phyloP scores from a whole-genome alignment of 169 alveolate species.

The Plasmodium gaboni region DNA sequence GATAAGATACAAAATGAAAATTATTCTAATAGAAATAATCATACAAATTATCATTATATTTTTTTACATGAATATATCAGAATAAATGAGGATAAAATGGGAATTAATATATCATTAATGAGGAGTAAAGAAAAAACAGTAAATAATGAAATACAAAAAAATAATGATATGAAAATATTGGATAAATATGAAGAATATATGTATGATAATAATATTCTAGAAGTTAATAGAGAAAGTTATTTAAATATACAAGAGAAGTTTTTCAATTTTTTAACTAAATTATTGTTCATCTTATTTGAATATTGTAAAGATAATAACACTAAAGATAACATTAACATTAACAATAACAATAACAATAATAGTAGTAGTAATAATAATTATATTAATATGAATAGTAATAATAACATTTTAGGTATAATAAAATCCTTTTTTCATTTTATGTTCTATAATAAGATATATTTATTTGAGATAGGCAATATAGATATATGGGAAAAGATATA shows the following conservation, averaged over 20 bases:
- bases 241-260: constrained; percentile 3
- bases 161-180: background rate
- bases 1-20: constrained; percentile 4
- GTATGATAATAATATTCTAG: background rate
- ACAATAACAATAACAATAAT: background rate
- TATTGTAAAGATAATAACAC: constrained; percentile 26
- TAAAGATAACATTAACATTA: background rate
- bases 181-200: background rate
- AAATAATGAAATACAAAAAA: background rate
- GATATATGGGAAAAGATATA: constrained; percentile 50
- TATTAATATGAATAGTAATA: background rate
- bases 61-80: no score
- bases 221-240: background rate
- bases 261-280: constrained; percentile 29
- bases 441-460: constrained; percentile 38
- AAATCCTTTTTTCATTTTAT: constrained; percentile 61
- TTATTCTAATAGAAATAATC: background rate
- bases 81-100: no score
- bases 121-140: background rate
- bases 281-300: constrained; percentile 40
- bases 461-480: constrained; percentile 37
- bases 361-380: background rate
- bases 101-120: no score
- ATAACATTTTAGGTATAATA: constrained; percentile 24
- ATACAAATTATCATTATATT: no score